phyloP scores from a whole-genome alignment of 225 moss, liverwort and hornwort species.

The Sphagnum contortum region DNA sequence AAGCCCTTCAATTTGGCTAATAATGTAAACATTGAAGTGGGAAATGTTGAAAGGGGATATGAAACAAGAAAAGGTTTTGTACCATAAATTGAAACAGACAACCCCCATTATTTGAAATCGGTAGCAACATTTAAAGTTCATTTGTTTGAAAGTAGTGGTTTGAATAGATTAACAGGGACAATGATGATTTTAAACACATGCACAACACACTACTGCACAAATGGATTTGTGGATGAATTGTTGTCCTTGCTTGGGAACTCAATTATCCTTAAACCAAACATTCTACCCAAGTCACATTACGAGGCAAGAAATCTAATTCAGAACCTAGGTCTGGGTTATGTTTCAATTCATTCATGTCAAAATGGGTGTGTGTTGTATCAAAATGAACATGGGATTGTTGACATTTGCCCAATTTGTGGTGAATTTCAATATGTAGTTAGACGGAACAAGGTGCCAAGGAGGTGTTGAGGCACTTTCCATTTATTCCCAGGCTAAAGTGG shows the following conservation, averaged over 20 bases:
- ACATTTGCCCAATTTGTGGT: not conserved
- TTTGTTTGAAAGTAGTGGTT: not conserved
- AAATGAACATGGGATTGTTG: not conserved
- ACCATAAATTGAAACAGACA: no score
- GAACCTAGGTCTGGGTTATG: not conserved
- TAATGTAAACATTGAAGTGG: no score
- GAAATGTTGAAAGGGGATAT: no score
- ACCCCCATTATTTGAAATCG: no score
- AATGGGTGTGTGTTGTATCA: not conserved
- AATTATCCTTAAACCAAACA: not conserved
- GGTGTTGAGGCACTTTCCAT: no score
- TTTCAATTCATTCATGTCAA: not conserved
- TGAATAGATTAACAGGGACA: not conserved
- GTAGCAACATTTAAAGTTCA: not conserved
- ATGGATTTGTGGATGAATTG: not conserved
- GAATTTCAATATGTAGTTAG: not conserved
- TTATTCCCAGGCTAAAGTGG: no score
- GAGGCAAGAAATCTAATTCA: not conserved
- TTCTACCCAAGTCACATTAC: not conserved
- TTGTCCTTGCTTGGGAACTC: not conserved
- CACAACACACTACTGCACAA: not conserved
- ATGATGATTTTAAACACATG: not conserved
- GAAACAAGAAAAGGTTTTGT: no score
- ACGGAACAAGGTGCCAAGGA: no score
- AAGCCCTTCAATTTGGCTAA: no score